A percentile compares a stretch with the other conserved stretches of the same genome.
Conservation (phyloP, 1,284 basidiomycete species). For the Cerioporus squamosus region DNA sequence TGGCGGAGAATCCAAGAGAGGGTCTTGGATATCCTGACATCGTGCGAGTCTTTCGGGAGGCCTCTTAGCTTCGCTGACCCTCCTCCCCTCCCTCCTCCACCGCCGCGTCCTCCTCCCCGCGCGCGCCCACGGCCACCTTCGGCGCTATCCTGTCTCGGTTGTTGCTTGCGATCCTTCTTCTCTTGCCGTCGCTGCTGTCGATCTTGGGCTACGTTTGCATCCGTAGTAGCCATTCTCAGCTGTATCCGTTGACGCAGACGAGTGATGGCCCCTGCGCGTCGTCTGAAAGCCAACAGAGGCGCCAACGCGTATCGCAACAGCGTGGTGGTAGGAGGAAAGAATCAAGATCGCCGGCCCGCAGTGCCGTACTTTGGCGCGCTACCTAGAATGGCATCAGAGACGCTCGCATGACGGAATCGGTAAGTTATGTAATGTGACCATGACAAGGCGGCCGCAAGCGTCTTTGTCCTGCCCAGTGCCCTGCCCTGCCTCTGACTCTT, state of each 20-base stretch:
- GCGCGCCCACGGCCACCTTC: conserved; percentile 7
- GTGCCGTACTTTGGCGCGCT: no score
- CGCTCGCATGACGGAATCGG: not conserved
- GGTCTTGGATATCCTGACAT: conserved; percentile 72
- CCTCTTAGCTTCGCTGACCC: conserved; percentile 48
- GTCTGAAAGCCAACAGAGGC: no score
- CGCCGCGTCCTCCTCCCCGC: not conserved
- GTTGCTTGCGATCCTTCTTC: conserved; percentile 16
- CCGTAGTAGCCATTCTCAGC: no score
- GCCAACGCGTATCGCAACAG: no score
- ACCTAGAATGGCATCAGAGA: not conserved
- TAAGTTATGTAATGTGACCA: not conserved
- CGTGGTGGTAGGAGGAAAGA: no score
- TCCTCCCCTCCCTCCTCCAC: not conserved
- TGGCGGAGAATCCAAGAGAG: conserved; percentile 87
- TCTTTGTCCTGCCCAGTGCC: no score
- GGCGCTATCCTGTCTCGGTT: not conserved
- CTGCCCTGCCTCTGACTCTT: no score
- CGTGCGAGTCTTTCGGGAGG: conserved; percentile 51
- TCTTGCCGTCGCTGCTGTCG: conserved; percentile 3
- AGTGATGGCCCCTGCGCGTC: no score
- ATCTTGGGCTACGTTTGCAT: not conserved
- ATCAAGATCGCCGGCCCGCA: no score
- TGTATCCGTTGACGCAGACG: no score
- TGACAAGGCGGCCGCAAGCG: not conserved